Conservation (phyloP, 345 rosid species). For the Populus davidiana region DNA sequence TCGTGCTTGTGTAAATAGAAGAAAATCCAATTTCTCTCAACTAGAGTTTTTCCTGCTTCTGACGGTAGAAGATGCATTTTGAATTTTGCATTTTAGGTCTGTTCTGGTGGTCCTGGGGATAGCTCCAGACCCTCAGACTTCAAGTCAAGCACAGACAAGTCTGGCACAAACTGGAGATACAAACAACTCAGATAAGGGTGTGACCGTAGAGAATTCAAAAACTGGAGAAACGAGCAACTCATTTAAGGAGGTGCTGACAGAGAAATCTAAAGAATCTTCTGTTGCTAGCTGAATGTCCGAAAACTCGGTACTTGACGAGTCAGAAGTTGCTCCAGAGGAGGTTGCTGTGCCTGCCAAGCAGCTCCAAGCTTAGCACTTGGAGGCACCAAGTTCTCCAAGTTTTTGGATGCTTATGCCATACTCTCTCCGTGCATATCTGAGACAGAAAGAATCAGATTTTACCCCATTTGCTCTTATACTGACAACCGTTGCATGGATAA, state of each 20-base stretch:
- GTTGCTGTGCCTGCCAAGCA: slow-evolving; percentile 1
- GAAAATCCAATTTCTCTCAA: background rate
- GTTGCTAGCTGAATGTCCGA: slow-evolving; percentile 36
- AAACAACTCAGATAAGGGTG: slow-evolving; percentile 52
- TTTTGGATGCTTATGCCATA: background rate
- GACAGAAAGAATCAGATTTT: background rate
- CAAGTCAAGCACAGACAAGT: slow-evolving; percentile 43
- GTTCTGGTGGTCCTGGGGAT: slow-evolving; percentile 74
- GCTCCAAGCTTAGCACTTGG: background rate
- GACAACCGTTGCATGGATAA: background rate
- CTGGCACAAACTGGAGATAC: slow-evolving; percentile 57
- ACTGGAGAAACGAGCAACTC: slow-evolving; percentile 54
- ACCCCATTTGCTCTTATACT: background rate
- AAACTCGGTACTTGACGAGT: background rate
- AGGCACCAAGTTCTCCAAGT: background rate
- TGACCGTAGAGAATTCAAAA: slow-evolving; percentile 41
- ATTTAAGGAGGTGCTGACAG: slow-evolving; percentile 43
- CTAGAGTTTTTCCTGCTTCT: background rate
- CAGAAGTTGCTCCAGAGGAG: background rate
- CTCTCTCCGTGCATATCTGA: background rate
- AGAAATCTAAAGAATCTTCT: slow-evolving; percentile 57
- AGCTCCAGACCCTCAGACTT: slow-evolving; percentile 55
- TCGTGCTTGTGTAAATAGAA: background rate
- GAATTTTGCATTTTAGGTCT: slow-evolving; percentile 49
- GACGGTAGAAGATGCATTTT: slow-evolving; percentile 10